Evolutionary conservation across 208 protist genomes (phyloP), one percentile per base, ranked within the genome.

Genomic region (Spongospora subterranea): DNA sequence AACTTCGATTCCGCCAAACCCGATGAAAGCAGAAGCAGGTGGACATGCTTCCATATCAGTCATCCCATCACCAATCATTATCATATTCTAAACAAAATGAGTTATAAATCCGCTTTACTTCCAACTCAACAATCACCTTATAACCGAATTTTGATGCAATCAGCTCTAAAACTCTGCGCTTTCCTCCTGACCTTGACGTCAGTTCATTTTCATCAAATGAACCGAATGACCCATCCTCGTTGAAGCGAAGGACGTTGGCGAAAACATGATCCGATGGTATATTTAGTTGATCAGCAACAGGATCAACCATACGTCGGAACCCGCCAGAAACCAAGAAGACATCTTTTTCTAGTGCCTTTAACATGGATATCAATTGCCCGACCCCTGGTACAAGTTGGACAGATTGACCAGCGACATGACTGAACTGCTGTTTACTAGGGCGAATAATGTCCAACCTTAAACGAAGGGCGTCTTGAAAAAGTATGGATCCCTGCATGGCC

Each of bases 241-340:
- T 46, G 50, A 90, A 77, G 32, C 43, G 46, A n/a, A 90, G n/a
- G 46, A 39, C 20, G 89, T 90, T 90, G 24, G 89, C 89, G 40
- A 82, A 90, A 17, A 90, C 89, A 54, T 64, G 46, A 32, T 64
- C 50, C 13, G 1, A 1, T 38, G 89, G 24, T n/a, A 90, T 64
- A 41, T 41, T 41, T 35, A 90, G 46, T 1, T 0, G 24, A 6
- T 24, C 35, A 29, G 89, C 89, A 46, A 90, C n/a, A 40, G 89
- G 89, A 40, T 0, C 50, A 64, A 90, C 77, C 46, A 90, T 90
- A 35, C 32, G 0, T 43, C 39, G 43, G 89, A 90, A 90, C 0
- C 89, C 89, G 38, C 89, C 89, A 17, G 89, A 90, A 6, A 90
- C 46, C 46, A 90, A 35, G 89, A 66, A 90, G 11, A 90, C 46